Percentiles rank a stretch among this genome's conserved stretches.
phyloP scores from a whole-genome alignment of 257 asterid species.

The Solanum megistacrolobum region DNA sequence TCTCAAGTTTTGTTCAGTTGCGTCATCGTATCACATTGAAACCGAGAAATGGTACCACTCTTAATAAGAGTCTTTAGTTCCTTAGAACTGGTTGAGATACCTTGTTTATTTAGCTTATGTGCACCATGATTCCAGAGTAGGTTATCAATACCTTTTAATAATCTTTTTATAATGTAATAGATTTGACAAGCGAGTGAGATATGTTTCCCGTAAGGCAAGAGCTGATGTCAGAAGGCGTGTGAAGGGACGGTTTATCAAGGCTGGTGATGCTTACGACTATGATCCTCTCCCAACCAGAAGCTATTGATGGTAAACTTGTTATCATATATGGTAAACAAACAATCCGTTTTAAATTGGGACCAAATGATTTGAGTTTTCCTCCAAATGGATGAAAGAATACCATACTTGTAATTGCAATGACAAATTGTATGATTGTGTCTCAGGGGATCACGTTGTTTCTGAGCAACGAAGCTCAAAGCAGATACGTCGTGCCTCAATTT shows the following conservation, averaged over 20 bases:
- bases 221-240: conserved; percentile 96
- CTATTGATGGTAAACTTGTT: conserved; percentile 31
- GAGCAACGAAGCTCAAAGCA: background rate
- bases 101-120: background rate
- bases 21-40: background rate
- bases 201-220: conserved; percentile 90
- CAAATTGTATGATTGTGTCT: background rate
- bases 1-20: background rate
- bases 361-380: background rate
- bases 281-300: conserved; percentile 80
- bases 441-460: background rate
- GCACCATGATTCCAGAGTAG: background rate
- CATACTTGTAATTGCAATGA: background rate
- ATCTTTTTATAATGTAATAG: conserved; percentile 22
- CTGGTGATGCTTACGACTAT: conserved; percentile 87
- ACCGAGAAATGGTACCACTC: background rate
- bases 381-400: background rate
- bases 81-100: background rate
- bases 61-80: background rate
- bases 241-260: conserved; percentile 95
- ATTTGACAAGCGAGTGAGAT: conserved; percentile 90
- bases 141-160: background rate
- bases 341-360: background rate
- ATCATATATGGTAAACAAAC: conserved; percentile 6
- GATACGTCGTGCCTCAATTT: background rate